A percentile compares a stretch with the other conserved stretches of the same genome.
These are phyloP conservation scores for Volvox carteri DNA, from an alignment of 163 green algal genomes.

Conservation along the genomic window DNA sequence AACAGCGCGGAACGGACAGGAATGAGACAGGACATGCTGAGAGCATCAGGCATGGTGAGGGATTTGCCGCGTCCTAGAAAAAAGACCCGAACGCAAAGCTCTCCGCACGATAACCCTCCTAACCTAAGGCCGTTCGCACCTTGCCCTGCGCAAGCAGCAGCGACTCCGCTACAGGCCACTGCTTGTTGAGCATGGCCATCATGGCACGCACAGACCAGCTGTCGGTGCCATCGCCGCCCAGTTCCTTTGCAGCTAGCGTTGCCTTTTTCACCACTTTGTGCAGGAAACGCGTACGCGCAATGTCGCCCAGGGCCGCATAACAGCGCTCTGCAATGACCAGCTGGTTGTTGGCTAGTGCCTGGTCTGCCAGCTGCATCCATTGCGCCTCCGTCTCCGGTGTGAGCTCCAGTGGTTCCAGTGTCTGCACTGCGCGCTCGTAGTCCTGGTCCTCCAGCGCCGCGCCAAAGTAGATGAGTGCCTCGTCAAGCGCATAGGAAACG, in stretches of 20 bases:
- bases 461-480: slow-evolving; percentile 82
- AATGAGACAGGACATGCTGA: no score
- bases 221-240: slow-evolving; percentile 69
- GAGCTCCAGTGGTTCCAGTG: slow-evolving; percentile 83
- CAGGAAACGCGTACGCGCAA: slow-evolving; percentile 75
- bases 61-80: no score
- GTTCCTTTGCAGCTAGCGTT: slow-evolving; percentile 43
- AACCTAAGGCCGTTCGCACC: no score
- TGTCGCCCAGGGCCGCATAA: slow-evolving; percentile 83
- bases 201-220: slow-evolving; percentile 70
- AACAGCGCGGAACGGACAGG: no score
- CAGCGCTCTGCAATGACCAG: slow-evolving; percentile 84
- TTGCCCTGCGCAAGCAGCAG: slow-evolving; percentile 80
- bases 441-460: slow-evolving; percentile 74
- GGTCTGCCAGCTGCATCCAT: slow-evolving; percentile 81
- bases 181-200: slow-evolving; percentile 78
- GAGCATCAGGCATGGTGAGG: no score
- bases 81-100: no score
- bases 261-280: slow-evolving; percentile 71
- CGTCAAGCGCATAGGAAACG: slow-evolving; percentile 83
- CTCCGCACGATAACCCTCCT: no score
- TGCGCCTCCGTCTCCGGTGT: slow-evolving; percentile 86
- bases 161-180: slow-evolving; percentile 81
- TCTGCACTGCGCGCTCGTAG: slow-evolving; percentile 75
- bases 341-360: slow-evolving; percentile 75